Percentiles rank a stretch among this genome's conserved stretches.
phyloP scores from a whole-genome alignment of 768 basidiomycete species.

The Clavaria fumosa region DNA sequence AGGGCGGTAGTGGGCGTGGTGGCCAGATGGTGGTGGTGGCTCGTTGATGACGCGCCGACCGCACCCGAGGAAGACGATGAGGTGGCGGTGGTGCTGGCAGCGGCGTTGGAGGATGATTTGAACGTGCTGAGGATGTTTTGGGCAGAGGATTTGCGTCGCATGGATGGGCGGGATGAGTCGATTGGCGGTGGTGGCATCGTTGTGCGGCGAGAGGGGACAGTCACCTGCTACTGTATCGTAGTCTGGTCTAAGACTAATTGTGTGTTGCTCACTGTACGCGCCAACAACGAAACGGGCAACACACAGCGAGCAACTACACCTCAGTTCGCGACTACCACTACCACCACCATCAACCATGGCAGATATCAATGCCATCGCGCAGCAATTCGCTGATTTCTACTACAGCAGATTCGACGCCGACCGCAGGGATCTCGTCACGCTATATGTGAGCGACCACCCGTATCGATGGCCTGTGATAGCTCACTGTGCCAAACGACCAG shows the following conservation, averaged over 20 bases:
- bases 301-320: not conserved
- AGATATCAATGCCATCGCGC: conserved; percentile 59
- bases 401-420: conserved; percentile 61
- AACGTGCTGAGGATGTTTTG: conserved; percentile 72
- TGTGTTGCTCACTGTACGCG: too few species aligned
- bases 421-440: conserved; percentile 35
- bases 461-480: conserved; percentile 8
- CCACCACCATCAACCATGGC: conserved; percentile 30
- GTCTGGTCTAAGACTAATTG: too few species aligned
- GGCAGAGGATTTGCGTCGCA: conserved; percentile 77
- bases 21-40: too few species aligned
- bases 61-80: conserved; percentile 27
- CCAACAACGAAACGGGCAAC: conserved; percentile 1
- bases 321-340: not conserved
- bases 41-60: conserved; percentile 15
- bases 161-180: conserved; percentile 32
- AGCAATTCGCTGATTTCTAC: conserved; percentile 73
- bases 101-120: conserved; percentile 29
- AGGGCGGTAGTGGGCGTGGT: conserved; percentile 1
- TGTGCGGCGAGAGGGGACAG: not conserved
- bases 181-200: conserved; percentile 1
- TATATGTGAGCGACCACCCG: conserved; percentile 55
- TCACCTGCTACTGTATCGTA: conserved; percentile 5
- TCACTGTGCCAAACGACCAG: conserved; percentile 36
- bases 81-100: conserved; percentile 19